Evolutionary conservation across 805 yeast species (phyloP).

Genomic region (Ogataea siamensis): DNA sequence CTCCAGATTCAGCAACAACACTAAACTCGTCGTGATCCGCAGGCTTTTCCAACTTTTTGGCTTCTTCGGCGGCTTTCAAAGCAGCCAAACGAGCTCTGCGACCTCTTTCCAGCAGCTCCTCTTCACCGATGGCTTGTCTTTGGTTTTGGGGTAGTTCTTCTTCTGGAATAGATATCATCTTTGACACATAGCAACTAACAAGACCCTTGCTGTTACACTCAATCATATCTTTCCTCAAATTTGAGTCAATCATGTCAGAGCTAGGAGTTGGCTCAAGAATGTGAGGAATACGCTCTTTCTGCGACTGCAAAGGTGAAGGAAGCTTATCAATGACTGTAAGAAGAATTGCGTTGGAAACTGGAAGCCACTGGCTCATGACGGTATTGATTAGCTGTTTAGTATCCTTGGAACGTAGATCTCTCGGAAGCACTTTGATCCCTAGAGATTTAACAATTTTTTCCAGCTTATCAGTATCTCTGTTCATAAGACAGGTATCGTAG

Average conservation of each 20-base stretch:
- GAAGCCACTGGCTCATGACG: conserved; percentile 91
- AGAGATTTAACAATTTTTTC: conserved; percentile 73
- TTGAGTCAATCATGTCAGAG: conserved; percentile 44
- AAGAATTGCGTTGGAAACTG: conserved; percentile 81
- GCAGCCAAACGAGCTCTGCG: conserved; percentile 66
- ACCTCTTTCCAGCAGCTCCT: conserved; percentile 62
- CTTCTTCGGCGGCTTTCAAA: conserved; percentile 58
- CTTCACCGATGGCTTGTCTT: conserved; percentile 42
- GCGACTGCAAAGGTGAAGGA: conserved; percentile 83
- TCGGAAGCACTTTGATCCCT: conserved; percentile 62
- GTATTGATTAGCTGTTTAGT: conserved; percentile 56
- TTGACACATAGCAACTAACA: conserved; percentile 77
- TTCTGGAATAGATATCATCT: conserved; percentile 82
- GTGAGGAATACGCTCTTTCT: conserved; percentile 63
- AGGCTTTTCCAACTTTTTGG: conserved; percentile 34
- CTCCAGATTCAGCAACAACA: conserved; percentile 16
- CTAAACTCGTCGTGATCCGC: conserved; percentile 18
- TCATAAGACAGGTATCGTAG: conserved; percentile 65
- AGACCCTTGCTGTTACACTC: conserved; percentile 69
- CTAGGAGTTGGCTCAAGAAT: conserved; percentile 61
- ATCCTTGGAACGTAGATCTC: conserved; percentile 82
- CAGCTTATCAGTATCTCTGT: conserved; percentile 66
- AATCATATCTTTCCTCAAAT: conserved; percentile 54
- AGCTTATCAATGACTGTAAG: conserved; percentile 80
- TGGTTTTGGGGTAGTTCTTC: conserved; percentile 68